Base-by-base conservation (phyloP, 257 asterid genomes). In the Solanum chiquidenum region DNA sequence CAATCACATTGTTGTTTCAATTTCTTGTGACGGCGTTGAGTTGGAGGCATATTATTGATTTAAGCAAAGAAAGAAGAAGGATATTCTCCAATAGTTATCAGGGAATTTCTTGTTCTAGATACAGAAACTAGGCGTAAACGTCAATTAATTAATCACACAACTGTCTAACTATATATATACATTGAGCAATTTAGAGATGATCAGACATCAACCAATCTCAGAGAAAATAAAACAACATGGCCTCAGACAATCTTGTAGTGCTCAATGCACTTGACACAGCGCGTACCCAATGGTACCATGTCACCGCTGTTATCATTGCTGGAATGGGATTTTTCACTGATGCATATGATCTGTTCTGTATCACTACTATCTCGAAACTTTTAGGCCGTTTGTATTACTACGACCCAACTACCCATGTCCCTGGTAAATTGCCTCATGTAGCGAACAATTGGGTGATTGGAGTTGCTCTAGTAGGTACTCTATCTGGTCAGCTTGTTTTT, bases 311-410 rank as follows among this genome's bases (percentile, higher is more conserved):
- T 33, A 91, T 93, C 72, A 91, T 94, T 18, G 95, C 95, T n/a
- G 96, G 96, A 4, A 94, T 94, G 96, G 96, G 96, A 9, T 94
- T 94, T 85, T 94, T 94, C 92, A 94, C 96, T 1, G 96, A 94
- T 66, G 96, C 96, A 12, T 94, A 94, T 27, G 96, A 94, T 84
- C 95, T 94, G 55, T 93, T 94, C 86, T 87, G 94, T 82, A 91
- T 94, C 46, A 90, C 94, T 55, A 84, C 91, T 20, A 76, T 87
- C 60, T 58, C 89, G 5, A 87, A 87, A 72, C 49, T 91, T 55
- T 91, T 94, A n/a, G 97, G 97, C 42, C 92, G 97, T 12, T 86
- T 92, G 4, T 93, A 94, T 82, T 94, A 94, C 89, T 91, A 89
- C 68, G 86, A 83, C 2, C 85, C 44, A 5, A 91, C 90, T 6